Evolutionary conservation across 163 green algal genomes (phyloP), one percentile per base, ranked within the genome.

Genomic region (Prototheca wickerhamii): DNA sequence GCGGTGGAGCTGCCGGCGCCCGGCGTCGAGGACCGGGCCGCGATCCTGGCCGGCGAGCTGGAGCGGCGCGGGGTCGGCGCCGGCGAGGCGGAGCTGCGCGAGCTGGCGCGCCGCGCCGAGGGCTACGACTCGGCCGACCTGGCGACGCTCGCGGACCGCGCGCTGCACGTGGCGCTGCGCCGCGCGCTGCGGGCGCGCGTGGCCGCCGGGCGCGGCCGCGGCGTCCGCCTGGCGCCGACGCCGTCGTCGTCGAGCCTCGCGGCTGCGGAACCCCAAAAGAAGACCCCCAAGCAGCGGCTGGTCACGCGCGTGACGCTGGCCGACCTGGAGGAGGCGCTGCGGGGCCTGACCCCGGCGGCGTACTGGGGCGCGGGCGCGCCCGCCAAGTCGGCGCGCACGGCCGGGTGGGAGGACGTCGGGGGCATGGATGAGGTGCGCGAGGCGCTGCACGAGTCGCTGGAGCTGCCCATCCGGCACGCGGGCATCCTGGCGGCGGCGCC

Each of bases 351-450:
- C 31, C 82, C 85, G 26, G 73, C 84, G 8, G 76, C 82, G 3
- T 85, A 89, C 58, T 89, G 84, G 78, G 72, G 73, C 5, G 70
- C 81, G 23, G 69, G 74, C 58, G 66, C 51, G 31, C 53, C n/a
- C 32, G 51, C 26, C 23, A 40, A 37, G 30, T 42, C 58, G 23
- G 58, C 37, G 5, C 70, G 67, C 42, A 62, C 73, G 33, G 42
- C 78, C 37, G 86, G 85, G 10, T 95, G 86, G 89, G 65, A 83
- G 60, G 85, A 93, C 72, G 87, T 96, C 42, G 89, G 88, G 3
- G 88, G 85, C 26, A 73, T 91, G 76, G 43, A 40, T 17, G 76
- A 86, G 32, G 84, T 79, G n/a, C 68, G 66, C 30, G 64, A 54
- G 4, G 76, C 77, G 25, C 70, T 93, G 64, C 69, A 71, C 29